These are phyloP conservation scores for Boeremia lycopersici DNA, from an alignment of 2,329 filamentous ascomycete genomes.

Conservation along the genomic window DNA sequence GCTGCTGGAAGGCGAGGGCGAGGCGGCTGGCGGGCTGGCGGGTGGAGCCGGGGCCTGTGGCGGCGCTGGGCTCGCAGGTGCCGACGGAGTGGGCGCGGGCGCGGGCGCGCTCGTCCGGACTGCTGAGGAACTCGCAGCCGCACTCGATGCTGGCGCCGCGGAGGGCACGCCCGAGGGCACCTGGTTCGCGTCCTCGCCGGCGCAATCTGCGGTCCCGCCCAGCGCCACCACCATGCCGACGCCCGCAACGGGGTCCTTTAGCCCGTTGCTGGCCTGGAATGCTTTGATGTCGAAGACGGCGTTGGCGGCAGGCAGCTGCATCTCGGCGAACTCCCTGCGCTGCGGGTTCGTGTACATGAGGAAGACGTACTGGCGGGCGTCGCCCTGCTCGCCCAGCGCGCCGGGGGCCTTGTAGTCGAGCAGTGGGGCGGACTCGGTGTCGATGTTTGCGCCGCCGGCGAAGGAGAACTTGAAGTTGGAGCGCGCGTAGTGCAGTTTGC, in stretches of 20 bases:
- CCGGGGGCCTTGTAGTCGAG: constrained; percentile 41
- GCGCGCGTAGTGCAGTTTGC: constrained; percentile 40
- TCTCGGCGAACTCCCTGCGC: constrained; percentile 22
- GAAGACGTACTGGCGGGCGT: constrained; percentile 35
- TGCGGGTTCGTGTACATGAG: constrained; percentile 41
- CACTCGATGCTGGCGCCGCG: neutral
- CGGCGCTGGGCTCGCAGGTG: no score
- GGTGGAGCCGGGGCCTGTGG: no score
- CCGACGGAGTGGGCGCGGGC: no score
- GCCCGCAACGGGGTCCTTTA: constrained; percentile 36
- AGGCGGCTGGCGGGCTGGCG: no score
- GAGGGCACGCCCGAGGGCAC: neutral
- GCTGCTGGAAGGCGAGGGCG: no score
- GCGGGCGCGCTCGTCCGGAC: no score
- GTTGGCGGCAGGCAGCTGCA: constrained; percentile 35
- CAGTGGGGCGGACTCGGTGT: constrained; percentile 20
- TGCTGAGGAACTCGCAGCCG: neutral
- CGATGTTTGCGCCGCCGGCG: constrained; percentile 34
- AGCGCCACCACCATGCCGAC: constrained; percentile 44
- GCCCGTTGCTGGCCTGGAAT: constrained; percentile 40
- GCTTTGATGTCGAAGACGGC: constrained; percentile 35
- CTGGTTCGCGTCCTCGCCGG: neutral
- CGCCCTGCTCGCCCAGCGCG: constrained; percentile 34
- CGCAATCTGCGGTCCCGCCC: constrained; percentile 32
- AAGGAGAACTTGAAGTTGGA: constrained; percentile 41